Evolutionary conservation across 2,329 filamentous ascomycete genomes (phyloP).

Genomic region (Apiospora rasikravindrae): DNA sequence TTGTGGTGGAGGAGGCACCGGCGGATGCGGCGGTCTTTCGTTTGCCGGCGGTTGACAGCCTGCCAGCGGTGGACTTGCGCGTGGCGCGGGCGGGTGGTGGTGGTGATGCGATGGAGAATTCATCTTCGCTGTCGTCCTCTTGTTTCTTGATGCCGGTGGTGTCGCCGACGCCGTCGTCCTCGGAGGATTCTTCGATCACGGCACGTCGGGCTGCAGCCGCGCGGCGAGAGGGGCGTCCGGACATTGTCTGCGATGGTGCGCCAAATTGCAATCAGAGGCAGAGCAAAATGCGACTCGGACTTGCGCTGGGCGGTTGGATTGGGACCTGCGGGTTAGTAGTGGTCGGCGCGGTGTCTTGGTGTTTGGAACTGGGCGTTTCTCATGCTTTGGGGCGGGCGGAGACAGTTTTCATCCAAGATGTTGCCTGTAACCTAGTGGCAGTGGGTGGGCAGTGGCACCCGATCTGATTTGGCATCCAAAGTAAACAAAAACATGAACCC

Average conservation of each 20-base stretch:
- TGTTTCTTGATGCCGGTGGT: constrained; percentile 57
- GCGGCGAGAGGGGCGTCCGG: constrained; percentile 47
- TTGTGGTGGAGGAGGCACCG: constrained; percentile 52
- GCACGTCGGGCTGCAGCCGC: constrained; percentile 66
- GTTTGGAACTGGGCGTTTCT: neutral
- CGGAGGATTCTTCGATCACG: constrained; percentile 75
- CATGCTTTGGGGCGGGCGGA: neutral
- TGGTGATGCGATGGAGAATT: constrained; percentile 72
- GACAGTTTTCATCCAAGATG: constrained; percentile 15
- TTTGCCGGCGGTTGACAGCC: constrained; percentile 37
- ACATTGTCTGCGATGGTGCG: constrained; percentile 29
- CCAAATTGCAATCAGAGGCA: neutral
- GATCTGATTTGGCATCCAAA: constrained; percentile 16
- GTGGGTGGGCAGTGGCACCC: neutral
- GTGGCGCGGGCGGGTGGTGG: constrained; percentile 55
- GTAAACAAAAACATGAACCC: constrained; percentile 22
- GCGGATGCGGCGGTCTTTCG: constrained; percentile 45
- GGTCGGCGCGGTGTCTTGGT: neutral
- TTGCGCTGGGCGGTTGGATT: neutral
- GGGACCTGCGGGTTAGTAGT: constrained; percentile 4
- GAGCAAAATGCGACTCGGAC: neutral
- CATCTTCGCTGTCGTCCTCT: constrained; percentile 67
- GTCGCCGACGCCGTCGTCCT: constrained; percentile 68
- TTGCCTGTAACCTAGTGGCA: neutral
- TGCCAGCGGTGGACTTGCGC: constrained; percentile 50